Conservation (phyloP, 2,329 filamentous ascomycete species). For the Phyllosticta citrichinensis region DNA sequence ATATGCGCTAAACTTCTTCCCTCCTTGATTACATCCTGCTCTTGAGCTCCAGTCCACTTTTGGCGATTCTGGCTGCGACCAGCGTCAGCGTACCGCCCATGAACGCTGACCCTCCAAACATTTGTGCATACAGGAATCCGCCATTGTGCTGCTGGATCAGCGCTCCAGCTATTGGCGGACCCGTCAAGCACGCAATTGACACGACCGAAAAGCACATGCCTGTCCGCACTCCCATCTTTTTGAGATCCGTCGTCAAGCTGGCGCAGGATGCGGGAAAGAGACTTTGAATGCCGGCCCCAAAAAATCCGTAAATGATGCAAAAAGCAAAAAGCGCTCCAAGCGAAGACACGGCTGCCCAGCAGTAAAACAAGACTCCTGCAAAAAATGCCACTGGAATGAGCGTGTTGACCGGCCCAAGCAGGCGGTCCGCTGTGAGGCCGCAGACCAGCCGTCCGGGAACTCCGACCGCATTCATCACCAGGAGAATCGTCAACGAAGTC, state of each 20-base stretch:
- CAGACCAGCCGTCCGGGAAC: slow-evolving; percentile 41
- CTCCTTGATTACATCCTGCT: background rate
- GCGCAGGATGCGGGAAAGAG: slow-evolving; percentile 35
- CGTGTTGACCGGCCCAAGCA: slow-evolving; percentile 33
- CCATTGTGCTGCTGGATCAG: slow-evolving; percentile 24
- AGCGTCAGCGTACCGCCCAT: slow-evolving; percentile 1
- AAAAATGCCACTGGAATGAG: slow-evolving; percentile 29
- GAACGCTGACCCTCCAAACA: slow-evolving; percentile 23
- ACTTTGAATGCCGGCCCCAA: slow-evolving; percentile 36
- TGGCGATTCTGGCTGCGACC: background rate
- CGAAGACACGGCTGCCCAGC: slow-evolving; percentile 32
- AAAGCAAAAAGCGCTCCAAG: slow-evolving; percentile 33
- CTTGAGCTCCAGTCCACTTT: background rate
- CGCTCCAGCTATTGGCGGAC: slow-evolving; percentile 30
- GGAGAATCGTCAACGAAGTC: slow-evolving; percentile 39
- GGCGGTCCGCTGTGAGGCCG: slow-evolving; percentile 32
- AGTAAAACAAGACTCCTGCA: slow-evolving; percentile 34
- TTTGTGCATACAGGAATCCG: slow-evolving; percentile 29
- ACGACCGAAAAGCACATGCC: slow-evolving; percentile 33
- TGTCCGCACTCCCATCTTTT: slow-evolving; percentile 31
- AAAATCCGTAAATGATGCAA: slow-evolving; percentile 37
- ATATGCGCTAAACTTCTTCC: background rate
- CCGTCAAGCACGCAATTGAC: slow-evolving; percentile 28
- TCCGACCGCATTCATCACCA: slow-evolving; percentile 43
- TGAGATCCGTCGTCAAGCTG: slow-evolving; percentile 32